A percentile compares a stretch with the other conserved stretches of the same genome.
Evolutionary conservation across 768 basidiomycete genomes (phyloP).

Genomic region (Sporobolomyces pararoseus): DNA sequence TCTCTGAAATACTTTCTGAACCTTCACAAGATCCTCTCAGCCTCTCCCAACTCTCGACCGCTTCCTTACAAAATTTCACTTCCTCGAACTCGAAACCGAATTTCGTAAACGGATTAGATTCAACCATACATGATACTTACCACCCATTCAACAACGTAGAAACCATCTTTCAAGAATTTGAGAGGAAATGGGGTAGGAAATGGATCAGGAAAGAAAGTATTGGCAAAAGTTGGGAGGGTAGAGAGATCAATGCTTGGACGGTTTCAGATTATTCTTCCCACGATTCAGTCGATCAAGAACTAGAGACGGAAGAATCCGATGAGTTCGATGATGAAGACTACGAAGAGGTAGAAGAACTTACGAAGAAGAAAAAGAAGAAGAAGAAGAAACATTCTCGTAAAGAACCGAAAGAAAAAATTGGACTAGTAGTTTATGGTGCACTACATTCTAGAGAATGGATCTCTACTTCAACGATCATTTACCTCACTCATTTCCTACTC

Average conservation of each 20-base stretch:
- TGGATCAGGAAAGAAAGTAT: slow-evolving; percentile 54
- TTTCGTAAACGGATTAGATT: too few species aligned
- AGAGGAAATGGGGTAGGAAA: slow-evolving; percentile 53
- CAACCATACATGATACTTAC: slow-evolving; percentile 53
- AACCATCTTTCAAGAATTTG: slow-evolving; percentile 51
- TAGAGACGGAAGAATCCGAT: too few species aligned
- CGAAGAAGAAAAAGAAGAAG: slow-evolving; percentile 35
- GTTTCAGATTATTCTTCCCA: slow-evolving; percentile 46
- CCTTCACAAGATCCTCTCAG: too few species aligned
- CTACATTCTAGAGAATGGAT: slow-evolving; percentile 81
- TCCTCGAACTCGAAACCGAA: slow-evolving; percentile 1
- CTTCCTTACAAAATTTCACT: background rate
- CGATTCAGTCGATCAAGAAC: too few species aligned
- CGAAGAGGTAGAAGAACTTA: slow-evolving; percentile 17
- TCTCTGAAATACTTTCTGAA: too few species aligned
- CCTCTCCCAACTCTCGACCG: too few species aligned
- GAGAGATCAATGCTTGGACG: slow-evolving; percentile 59
- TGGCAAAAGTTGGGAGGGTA: slow-evolving; percentile 60
- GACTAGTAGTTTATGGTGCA: slow-evolving; percentile 66
- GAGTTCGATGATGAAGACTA: too few species aligned
- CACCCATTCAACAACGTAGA: slow-evolving; percentile 56
- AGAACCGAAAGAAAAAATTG: slow-evolving; percentile 51
- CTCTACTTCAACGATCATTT: slow-evolving; percentile 67
- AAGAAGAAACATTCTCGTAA: slow-evolving; percentile 33
- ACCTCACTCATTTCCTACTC: slow-evolving; percentile 68